A percentile compares a stretch with the other conserved stretches of the same genome.
Conservation (phyloP, 768 basidiomycete species). For the Phlebiopsis flavidoalba region DNA sequence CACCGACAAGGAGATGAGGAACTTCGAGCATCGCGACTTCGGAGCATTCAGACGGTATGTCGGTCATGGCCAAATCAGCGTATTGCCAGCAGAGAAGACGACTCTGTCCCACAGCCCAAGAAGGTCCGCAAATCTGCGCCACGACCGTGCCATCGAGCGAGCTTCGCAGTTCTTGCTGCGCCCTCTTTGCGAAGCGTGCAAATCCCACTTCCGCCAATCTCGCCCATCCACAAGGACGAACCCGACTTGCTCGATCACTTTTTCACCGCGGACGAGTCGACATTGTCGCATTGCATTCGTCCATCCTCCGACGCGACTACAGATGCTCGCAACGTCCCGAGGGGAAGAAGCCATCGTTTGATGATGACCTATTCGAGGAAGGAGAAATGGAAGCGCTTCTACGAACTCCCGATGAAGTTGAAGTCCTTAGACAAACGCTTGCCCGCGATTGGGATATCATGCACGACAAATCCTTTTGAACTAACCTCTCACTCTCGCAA, state of each 20-base stretch:
- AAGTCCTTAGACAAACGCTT: conserved; percentile 33
- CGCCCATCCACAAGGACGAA: not conserved
- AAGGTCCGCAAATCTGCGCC: conserved; percentile 30
- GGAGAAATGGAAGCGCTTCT: conserved; percentile 64
- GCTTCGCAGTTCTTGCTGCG: conserved; percentile 55
- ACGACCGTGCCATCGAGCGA: conserved; percentile 31
- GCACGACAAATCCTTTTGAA: not conserved
- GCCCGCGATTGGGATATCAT: conserved; percentile 27
- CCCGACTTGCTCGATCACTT: conserved; percentile 46
- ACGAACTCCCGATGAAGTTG: conserved; percentile 47
- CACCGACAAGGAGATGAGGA: conserved; percentile 21
- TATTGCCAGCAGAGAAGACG: not conserved
- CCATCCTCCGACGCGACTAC: conserved; percentile 55
- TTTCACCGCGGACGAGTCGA: conserved; percentile 38
- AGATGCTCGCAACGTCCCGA: conserved; percentile 52
- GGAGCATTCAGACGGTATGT: conserved; percentile 4
- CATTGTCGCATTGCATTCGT: conserved; percentile 24
- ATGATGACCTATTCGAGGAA: conserved; percentile 68
- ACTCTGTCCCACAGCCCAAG: conserved; percentile 12
- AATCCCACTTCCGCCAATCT: not conserved
- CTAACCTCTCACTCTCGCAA: not conserved
- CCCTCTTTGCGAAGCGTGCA: conserved; percentile 35
- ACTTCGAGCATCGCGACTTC: conserved; percentile 6
- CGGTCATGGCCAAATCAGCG: not conserved
- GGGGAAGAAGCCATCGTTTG: conserved; percentile 48